Base-by-base conservation (phyloP, 352 stramenopile genomes). In the Globisporangium rhizosaccharum region DNA sequence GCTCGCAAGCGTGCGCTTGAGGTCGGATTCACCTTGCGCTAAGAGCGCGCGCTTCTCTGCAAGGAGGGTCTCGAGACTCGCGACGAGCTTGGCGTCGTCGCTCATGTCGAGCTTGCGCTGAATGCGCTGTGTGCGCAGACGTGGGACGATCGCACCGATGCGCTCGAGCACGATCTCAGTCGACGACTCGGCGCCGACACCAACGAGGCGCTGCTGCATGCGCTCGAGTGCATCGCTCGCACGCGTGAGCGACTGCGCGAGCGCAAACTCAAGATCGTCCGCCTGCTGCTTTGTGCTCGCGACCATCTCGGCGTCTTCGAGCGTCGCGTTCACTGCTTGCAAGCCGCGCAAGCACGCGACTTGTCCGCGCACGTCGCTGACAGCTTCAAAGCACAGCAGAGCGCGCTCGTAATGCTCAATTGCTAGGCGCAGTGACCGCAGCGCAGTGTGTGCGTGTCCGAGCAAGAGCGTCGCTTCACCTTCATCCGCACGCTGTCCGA, bases 251-350 rank as follows among this genome's bases (percentile, higher is more conserved):
- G 82, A 88, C 23, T 86, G 78, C 2, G 73, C 44, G 0, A 93
- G 53, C 0, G 67, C 71, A 63, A 88, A 87, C 58, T 87, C 79
- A 26, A 93, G 85, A 15, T 83, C 74, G 11, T 93, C 76, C 0
- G 77, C 84, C 15, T 81, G 74, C 5, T 61, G n/a, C 14, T 73
- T 76, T 23, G 80, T 82, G 2, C 62, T 58, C 10, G 68, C 44
- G 1, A 63, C 30, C 74, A 85, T 82, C 44, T 88, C 75, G 30
- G 47, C 57, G 60, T 90, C 74, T 48, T 87, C 74, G 3, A 88
- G 63, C 23, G 68, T 80, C 7, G 56, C 23, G 56, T 83, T 87
- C 3, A 65, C 53, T 2, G 54, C 53, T n/a, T 91, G 70, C 10
- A 91, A 60, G 5, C 79, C 78, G 20, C 77, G 73, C 48, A 87